Evolutionary conservation across 129 eudicot genomes (phyloP).

Genomic region (Ambrosia trifida): DNA sequence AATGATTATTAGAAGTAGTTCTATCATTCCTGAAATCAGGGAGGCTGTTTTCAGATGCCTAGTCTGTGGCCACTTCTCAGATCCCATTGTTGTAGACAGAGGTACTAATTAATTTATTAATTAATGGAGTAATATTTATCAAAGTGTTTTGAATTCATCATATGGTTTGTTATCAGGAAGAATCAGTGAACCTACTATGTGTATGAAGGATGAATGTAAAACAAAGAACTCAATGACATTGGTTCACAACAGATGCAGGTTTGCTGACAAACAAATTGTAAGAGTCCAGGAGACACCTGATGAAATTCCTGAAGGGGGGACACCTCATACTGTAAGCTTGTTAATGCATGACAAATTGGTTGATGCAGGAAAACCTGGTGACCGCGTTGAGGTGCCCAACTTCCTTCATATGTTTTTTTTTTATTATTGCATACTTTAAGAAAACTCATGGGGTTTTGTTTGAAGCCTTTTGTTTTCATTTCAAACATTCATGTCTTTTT

Average conservation of each 20-base stretch:
- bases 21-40: slow-evolving; percentile 70
- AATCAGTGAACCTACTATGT: slow-evolving; percentile 75
- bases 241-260: slow-evolving; percentile 96
- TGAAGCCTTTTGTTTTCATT: too few species aligned
- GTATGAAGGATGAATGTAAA: slow-evolving; percentile 82
- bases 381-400: slow-evolving; percentile 83
- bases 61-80: slow-evolving; percentile 84
- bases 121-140: too few species aligned
- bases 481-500: too few species aligned
- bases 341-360: slow-evolving; percentile 97
- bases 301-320: slow-evolving; percentile 98
- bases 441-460: too few species aligned
- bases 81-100: slow-evolving; percentile 81
- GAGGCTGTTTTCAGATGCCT: slow-evolving; percentile 87
- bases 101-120: too few species aligned
- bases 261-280: slow-evolving; percentile 95
- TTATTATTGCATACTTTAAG: neutral
- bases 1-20: slow-evolving; percentile 85
- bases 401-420: neutral
- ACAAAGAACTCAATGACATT: slow-evolving; percentile 89
- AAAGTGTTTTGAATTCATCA: too few species aligned
- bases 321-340: slow-evolving; percentile 97
- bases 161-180: slow-evolving; percentile 61
- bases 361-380: slow-evolving; percentile 97
- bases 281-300: slow-evolving; percentile 96